Conservation (phyloP, 768 basidiomycete species). For the Galerina sulciceps region DNA sequence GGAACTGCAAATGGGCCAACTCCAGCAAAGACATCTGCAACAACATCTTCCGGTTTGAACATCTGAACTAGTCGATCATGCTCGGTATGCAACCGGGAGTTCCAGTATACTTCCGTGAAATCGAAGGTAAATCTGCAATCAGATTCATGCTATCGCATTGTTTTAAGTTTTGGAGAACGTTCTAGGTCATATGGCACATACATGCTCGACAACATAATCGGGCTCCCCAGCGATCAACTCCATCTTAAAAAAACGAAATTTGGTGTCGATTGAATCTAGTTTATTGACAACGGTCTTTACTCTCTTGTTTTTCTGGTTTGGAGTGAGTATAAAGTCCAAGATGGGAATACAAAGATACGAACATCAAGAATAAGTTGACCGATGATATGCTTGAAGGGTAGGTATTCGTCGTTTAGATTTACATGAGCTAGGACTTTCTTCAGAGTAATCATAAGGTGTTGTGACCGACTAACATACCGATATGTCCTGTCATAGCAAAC, state of each 20-base stretch:
- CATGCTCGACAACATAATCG: slow-evolving; percentile 86
- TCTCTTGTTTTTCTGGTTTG: slow-evolving; percentile 77
- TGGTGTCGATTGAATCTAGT: slow-evolving; percentile 78
- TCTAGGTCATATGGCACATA: slow-evolving; percentile 36
- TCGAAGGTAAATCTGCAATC: slow-evolving; percentile 91
- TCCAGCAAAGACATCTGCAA: slow-evolving; percentile 96
- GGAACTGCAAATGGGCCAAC: slow-evolving; percentile 97
- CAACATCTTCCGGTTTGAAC: slow-evolving; percentile 76
- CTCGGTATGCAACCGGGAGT: slow-evolving; percentile 91
- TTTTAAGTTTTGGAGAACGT: background rate
- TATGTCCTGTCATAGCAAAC: slow-evolving; percentile 89
- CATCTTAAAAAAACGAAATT: slow-evolving; percentile 96
- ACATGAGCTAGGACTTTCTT: slow-evolving; percentile 68
- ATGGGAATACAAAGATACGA: slow-evolving; percentile 29
- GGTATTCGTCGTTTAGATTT: slow-evolving; percentile 88
- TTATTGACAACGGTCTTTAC: slow-evolving; percentile 96
- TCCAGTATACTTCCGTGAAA: slow-evolving; percentile 97
- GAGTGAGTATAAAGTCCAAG: background rate
- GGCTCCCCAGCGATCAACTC: slow-evolving; percentile 92
- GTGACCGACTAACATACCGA: slow-evolving; percentile 59
- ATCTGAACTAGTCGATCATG: slow-evolving; percentile 81
- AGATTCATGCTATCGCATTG: slow-evolving; percentile 68
- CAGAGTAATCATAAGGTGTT: background rate
- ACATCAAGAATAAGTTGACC: slow-evolving; percentile 94
- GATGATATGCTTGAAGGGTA: slow-evolving; percentile 90